Evolutionary conservation across 1,284 basidiomycete species (phyloP).

Genomic region (Peniophora sp.): DNA sequence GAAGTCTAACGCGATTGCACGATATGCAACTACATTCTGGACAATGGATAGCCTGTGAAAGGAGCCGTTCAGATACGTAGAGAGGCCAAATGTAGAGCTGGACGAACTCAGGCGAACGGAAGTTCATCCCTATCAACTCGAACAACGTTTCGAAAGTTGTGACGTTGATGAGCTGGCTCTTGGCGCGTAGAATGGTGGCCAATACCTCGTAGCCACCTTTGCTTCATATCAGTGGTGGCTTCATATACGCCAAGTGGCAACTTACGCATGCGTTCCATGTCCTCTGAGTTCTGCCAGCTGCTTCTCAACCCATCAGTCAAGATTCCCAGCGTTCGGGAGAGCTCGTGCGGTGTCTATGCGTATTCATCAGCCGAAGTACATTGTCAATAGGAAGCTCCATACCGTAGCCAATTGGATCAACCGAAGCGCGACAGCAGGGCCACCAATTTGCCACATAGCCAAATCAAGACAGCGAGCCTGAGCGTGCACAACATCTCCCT

Average conservation of each 20-base stretch:
- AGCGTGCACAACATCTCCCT: constrained; percentile 57
- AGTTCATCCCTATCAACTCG: constrained; percentile 79
- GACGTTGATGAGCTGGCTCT: constrained; percentile 70
- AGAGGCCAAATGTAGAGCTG: constrained; percentile 1
- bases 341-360: constrained; percentile 57
- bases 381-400: constrained; percentile 13
- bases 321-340: constrained; percentile 66
- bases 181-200: constrained; percentile 64
- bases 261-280: constrained; percentile 81
- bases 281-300: constrained; percentile 89
- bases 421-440: constrained; percentile 67
- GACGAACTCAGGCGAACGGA: constrained; percentile 70
- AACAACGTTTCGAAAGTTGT: constrained; percentile 74
- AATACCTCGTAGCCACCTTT: constrained; percentile 86
- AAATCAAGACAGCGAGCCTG: constrained; percentile 64
- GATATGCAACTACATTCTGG: constrained; percentile 77
- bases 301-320: constrained; percentile 72
- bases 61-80: neutral
- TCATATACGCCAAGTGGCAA: constrained; percentile 12
- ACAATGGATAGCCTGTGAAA: constrained; percentile 65
- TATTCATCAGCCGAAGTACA: neutral
- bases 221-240: neutral
- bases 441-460: constrained; percentile 79
- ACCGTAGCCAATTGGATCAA: constrained; percentile 77
- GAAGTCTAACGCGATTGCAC: constrained; percentile 81